Base-by-base conservation (phyloP, 1,284 basidiomycete species). In the Violaceomyces palustris region DNA sequence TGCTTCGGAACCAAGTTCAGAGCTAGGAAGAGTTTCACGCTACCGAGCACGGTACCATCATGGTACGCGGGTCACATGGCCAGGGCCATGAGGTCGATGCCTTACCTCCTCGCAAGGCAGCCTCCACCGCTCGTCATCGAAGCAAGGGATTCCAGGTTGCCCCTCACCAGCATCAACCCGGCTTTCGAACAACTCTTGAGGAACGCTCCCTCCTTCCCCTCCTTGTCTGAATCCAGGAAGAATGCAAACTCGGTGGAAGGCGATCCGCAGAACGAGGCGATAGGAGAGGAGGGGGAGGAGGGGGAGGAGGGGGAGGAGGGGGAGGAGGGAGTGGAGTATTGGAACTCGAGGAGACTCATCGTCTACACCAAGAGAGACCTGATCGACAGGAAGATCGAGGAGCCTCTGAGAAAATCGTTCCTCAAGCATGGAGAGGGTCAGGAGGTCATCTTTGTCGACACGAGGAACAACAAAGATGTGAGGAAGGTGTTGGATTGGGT, bases 61-160 rank as follows among this genome's bases (percentile, higher is more conserved):
- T 97, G 92, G 92, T 94, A 87, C 75, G 87, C 88, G 21, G 93
- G 94, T 9, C 93, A 98, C 76, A 98, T 97, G 93, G 56, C 64
- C 2, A 42, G 67, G 1, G 69, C 69, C 1, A 56, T 70, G 36
- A 61, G 69, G 8, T 67, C 65, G 11, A 50, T 73, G 85, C 84
- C 74, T 81, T 84, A 69, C 28, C 53, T 67, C 6, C 61, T 69
- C 5, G 31, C 82, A 81, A 36, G 83, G 82, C 58, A 91, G 87
- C 39, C 88, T 89, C 69, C 69, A 3, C 69, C 70, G 68, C 82
- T 98, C 48, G 88, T 98, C 40, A 83, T 98, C 53, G 93, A 98
- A 77, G 84, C 92, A 17, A 81, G 93, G 59, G 93, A 98, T 75
- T 84, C 92, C 2, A 82, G 93, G 19, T 78, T 98, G 25, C 93